Evolutionary conservation across 2,329 filamentous ascomycete species (phyloP).

Genomic region (Fusarium vanettenii): DNA sequence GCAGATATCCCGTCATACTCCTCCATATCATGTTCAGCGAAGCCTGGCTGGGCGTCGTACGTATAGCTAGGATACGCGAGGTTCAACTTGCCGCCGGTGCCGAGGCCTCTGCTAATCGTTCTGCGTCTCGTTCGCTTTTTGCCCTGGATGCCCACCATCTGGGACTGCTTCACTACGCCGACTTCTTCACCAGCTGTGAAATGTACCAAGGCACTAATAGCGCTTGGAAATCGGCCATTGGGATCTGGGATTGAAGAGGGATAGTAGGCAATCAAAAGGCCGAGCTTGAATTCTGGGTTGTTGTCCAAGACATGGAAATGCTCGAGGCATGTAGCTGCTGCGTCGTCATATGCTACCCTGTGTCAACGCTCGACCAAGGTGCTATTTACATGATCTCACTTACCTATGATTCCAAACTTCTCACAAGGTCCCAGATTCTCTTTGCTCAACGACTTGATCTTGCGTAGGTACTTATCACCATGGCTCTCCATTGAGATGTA

Average conservation of each 20-base stretch:
- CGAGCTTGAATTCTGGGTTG: conserved; percentile 57
- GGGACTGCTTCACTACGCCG: conserved; percentile 54
- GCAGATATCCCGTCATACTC: conserved; percentile 74
- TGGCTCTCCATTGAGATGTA: conserved; percentile 55
- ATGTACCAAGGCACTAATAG: conserved; percentile 55
- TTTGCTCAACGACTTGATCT: conserved; percentile 49
- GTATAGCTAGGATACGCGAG: conserved; percentile 55
- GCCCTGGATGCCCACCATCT: conserved; percentile 59
- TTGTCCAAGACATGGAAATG: conserved; percentile 59
- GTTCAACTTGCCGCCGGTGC: conserved; percentile 50
- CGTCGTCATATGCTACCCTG: conserved; percentile 55
- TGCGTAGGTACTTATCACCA: conserved; percentile 48
- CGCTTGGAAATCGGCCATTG: conserved; percentile 53
- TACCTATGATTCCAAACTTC: conserved; percentile 57
- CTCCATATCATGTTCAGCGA: conserved; percentile 77
- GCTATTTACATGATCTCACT: conserved; percentile 10
- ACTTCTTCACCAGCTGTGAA: conserved; percentile 53
- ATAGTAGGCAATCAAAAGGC: conserved; percentile 58
- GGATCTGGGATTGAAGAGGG: conserved; percentile 58
- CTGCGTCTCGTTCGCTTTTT: conserved; percentile 51
- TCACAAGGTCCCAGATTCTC: conserved; percentile 53
- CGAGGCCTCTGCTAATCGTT: conserved; percentile 51
- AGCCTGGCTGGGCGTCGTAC: conserved; percentile 68
- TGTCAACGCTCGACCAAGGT: neutral
- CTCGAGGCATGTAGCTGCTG: conserved; percentile 56